Base-by-base conservation (phyloP, 352 stramenopile genomes). In the Elongisporangium anandrum region DNA sequence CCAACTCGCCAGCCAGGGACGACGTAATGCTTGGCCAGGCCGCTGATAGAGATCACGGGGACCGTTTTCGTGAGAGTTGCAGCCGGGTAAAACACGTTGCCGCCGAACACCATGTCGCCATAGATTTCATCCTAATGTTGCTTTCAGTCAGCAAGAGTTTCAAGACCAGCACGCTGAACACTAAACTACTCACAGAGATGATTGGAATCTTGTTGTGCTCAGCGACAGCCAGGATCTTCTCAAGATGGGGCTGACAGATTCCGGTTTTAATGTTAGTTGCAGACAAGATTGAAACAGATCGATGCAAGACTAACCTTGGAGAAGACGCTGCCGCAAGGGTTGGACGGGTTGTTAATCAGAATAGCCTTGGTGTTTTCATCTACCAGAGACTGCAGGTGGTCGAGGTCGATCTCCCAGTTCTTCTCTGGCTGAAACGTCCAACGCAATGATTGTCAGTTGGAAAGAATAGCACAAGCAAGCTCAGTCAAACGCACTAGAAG, bases 21-120 rank as follows among this genome's bases (percentile, higher is more conserved):
- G 17, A 98, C 71, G 67, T 97, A 99, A 62, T 98, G 93, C 73
- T 99, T 99, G 13, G 94, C 95, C 16, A 99, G 65, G n/a, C 90
- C 89, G 48, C 86, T 75, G 17, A 94, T 70, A 8, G 83, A 70
- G 12, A 97, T 69, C 9, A 97, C 78, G 0, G 88, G 88, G 1
- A 96, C 88, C 12, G 75, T 88, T 51, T 77, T 87, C 17, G 87
- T 90, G 41, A 96, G 66, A 9, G 80, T 71, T 0, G 86, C 93
- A 61, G 98, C 86, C 0, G 92, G 84, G 72, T 87, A 85, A 50
- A 94, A 94, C 54, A 77, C 63, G 59, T 84, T 84, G 54, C 70
- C 76, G 0, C 81, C 81, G 23, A 90, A 94, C 2, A 84, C 75
- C 81, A 92, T 94, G 65, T 92, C 82, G 45, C 85, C 85, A 61